Evolutionary conservation across 192 early-diverging fungal genomes (phyloP).

Genomic region (Coemansia sp.): DNA sequence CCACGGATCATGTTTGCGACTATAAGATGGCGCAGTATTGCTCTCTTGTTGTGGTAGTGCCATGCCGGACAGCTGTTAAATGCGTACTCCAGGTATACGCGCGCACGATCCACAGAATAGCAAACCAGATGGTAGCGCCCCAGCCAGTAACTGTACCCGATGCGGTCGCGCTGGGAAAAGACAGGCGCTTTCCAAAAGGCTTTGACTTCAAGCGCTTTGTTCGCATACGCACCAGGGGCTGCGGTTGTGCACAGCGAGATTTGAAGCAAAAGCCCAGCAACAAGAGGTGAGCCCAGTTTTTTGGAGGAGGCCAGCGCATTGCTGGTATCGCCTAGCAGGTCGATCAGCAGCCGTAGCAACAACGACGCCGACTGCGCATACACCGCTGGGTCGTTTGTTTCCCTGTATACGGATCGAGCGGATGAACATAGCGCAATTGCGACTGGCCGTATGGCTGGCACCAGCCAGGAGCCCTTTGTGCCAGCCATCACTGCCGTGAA

Average conservation of each 20-base stretch:
- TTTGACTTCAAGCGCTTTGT: constrained; percentile 45
- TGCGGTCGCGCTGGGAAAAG: constrained; percentile 32
- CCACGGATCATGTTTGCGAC: constrained; percentile 53
- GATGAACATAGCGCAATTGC: constrained; percentile 33
- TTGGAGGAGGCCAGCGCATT: constrained; percentile 33
- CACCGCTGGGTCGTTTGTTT: constrained; percentile 18
- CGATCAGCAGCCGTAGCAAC: constrained; percentile 36
- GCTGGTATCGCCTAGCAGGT: constrained; percentile 33
- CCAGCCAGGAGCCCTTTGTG: constrained; percentile 36
- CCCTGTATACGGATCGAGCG: constrained; percentile 16
- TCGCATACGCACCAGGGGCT: constrained; percentile 45
- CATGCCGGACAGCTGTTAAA: constrained; percentile 33
- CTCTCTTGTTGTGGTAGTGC: constrained; percentile 52
- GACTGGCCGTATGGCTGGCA: constrained; percentile 30
- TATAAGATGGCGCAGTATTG: constrained; percentile 42
- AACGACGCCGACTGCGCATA: constrained; percentile 44
- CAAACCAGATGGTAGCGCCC: constrained; percentile 50
- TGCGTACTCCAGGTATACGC: constrained; percentile 39
- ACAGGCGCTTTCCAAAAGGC: constrained; percentile 7
- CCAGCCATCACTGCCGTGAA: constrained; percentile 20
- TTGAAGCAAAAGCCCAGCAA: constrained; percentile 39
- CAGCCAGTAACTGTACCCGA: constrained; percentile 48
- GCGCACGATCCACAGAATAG: constrained; percentile 45
- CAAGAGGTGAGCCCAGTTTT: constrained; percentile 26
- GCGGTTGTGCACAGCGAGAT: constrained; percentile 45